Conservation (phyloP, 345 rosid species). For the Camelina sativa region DNA sequence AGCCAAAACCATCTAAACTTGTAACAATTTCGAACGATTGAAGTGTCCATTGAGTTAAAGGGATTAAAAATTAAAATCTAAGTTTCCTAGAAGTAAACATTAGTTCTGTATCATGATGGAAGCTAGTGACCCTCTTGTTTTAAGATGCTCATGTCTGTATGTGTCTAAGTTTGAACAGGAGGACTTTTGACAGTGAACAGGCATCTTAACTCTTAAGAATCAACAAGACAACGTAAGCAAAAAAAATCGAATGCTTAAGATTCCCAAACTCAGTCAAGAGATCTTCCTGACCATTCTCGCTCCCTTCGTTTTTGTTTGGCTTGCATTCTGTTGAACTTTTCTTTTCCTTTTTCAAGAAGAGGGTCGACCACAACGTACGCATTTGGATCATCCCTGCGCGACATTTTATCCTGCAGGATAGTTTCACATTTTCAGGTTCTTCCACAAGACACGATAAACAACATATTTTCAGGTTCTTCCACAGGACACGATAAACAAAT, state of each 20-base stretch:
- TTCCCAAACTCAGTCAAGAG: conserved; percentile 67
- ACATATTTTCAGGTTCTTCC: conserved; percentile 10
- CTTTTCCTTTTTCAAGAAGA: conserved; percentile 94
- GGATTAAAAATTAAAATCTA: background rate
- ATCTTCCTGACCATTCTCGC: conserved; percentile 94
- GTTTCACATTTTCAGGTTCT: conserved; percentile 20
- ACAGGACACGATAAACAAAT: conserved; percentile 9
- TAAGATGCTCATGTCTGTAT: conserved; percentile 29
- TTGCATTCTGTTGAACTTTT: conserved; percentile 88
- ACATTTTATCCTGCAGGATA: conserved; percentile 68
- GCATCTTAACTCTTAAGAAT: conserved; percentile 25
- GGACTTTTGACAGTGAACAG: conserved; percentile 3
- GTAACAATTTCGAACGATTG: background rate
- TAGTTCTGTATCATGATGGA: background rate
- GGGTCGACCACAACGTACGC: conserved; percentile 93
- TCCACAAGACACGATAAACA: no score
- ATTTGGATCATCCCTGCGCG: conserved; percentile 80
- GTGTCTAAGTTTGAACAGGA: conserved; percentile 12
- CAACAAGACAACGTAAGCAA: conserved; percentile 5
- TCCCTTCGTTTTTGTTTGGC: conserved; percentile 84
- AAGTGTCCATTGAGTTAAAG: no score
- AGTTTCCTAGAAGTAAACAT: conserved; percentile 21
- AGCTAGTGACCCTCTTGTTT: conserved; percentile 12
- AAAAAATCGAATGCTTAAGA: background rate
- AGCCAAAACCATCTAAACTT: background rate